Conservation (phyloP, 169 alveolate species). For the Plasmodium sp. region DNA sequence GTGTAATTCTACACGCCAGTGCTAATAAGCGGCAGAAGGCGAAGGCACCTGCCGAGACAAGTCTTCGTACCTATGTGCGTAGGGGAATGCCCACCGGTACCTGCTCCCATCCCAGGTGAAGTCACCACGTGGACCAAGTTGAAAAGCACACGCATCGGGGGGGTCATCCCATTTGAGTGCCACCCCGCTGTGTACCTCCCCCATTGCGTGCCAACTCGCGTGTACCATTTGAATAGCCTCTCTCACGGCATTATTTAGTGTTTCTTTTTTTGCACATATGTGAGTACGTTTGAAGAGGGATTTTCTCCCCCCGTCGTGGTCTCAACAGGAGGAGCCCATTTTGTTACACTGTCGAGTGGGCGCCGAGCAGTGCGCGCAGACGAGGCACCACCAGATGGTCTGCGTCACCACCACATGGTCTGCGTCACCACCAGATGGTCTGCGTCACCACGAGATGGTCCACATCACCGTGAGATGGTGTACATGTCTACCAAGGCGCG, state of each 20-base stretch:
- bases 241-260: neutral
- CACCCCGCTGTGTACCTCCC: neutral
- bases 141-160: neutral
- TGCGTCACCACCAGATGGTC: neutral
- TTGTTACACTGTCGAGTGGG: neutral
- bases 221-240: neutral
- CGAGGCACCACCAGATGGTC: neutral
- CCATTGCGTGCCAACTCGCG: neutral
- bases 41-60: neutral
- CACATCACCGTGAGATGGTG: neutral
- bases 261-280: neutral
- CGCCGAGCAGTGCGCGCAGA: neutral
- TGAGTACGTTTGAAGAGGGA: neutral
- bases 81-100: neutral
- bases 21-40: neutral
- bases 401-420: neutral
- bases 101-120: neutral
- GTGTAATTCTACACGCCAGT: neutral
- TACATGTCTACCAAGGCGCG: neutral
- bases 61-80: neutral
- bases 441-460: neutral
- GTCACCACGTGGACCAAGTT: neutral
- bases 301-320: neutral
- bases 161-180: neutral
- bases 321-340: neutral